These are phyloP conservation scores for Lactifluus piperatus DNA, from an alignment of 768 basidiomycete species.

Conservation along the genomic window DNA sequence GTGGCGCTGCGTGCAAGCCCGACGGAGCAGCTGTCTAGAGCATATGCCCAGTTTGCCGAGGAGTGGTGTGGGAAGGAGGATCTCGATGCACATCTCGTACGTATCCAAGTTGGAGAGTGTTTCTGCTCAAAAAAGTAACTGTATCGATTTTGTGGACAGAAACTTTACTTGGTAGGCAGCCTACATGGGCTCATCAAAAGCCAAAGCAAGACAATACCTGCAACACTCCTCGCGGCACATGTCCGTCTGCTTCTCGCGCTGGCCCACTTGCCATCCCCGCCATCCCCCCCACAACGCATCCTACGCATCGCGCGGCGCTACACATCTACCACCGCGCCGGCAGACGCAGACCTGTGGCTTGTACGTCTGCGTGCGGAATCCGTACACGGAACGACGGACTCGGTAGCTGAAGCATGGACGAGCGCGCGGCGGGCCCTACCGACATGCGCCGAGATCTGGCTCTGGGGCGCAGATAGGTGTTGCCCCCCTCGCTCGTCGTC, in stretches of 20 bases:
- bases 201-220: conserved; percentile 30
- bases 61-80: conserved; percentile 36
- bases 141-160: conserved; percentile 31
- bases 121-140: too few species aligned
- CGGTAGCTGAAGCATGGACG: conserved; percentile 32
- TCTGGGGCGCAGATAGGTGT: conserved; percentile 39
- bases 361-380: conserved; percentile 41
- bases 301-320: conserved; percentile 39
- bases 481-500: background rate
- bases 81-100: conserved; percentile 27
- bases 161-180: conserved; percentile 43
- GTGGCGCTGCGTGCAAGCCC: conserved; percentile 21
- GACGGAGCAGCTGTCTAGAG: conserved; percentile 23
- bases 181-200: conserved; percentile 29
- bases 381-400: conserved; percentile 22
- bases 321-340: conserved; percentile 28
- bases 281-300: conserved; percentile 23
- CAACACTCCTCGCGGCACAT: conserved; percentile 30
- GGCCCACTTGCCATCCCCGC: conserved; percentile 16
- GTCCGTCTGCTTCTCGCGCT: conserved; percentile 28
- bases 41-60: conserved; percentile 39
- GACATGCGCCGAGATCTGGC: conserved; percentile 39
- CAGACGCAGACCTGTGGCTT: conserved; percentile 41
- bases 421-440: conserved; percentile 37
- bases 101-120: background rate